Base-by-base conservation (phyloP, 148 eudicot species). In the Silene uniflora region DNA sequence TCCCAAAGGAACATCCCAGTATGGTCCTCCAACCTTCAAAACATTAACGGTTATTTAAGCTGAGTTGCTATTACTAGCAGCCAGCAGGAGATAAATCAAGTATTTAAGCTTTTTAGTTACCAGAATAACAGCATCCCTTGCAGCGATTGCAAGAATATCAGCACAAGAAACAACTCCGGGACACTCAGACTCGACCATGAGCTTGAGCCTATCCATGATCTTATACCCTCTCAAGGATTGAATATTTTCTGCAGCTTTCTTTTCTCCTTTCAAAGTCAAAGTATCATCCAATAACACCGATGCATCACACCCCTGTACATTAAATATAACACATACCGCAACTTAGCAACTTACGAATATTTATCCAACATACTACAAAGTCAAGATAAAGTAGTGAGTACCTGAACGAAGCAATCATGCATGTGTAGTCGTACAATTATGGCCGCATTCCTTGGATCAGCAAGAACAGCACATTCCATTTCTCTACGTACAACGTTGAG, bases 331-430 rank as follows among this genome's bases (percentile, higher is more conserved):
- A 32, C 35, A 32, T 32, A 32, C 35, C 3, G 35, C 35, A 32
- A 32, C 35, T 32, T 32, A 32, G 4, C 35, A 32, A 32, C 35
- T 32, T 32, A 32, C 35, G 4, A 32, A 32, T 32, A 32, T 5
- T 32, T 32, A 32, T 32, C 35, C 4, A 32, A 32, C 35, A 58
- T 39, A 39, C 7, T 39, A 8, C 9, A 39, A 5, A 39, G 8
- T 39, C 1, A 39, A 39, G 44, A 0, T 39, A 17, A 7, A 10
- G 18, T 14, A 22, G 19, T 29, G 70, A 75, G 2, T 6, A 95
- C 99, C 99, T 95, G 97, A 76, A 95, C 97, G 39, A 95, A 95
- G 86, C 99, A 95, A 77, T 95, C 99, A 19, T 95, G 98, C 86
- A 91, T 87, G 69, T 94, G 98, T 44, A 94, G 77, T 22, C 98